Percentiles rank a stretch among this genome's conserved stretches.
Evolutionary conservation across 225 moss, liverwort and hornwort species (phyloP).

Genomic region (Polytrichum formosum): DNA sequence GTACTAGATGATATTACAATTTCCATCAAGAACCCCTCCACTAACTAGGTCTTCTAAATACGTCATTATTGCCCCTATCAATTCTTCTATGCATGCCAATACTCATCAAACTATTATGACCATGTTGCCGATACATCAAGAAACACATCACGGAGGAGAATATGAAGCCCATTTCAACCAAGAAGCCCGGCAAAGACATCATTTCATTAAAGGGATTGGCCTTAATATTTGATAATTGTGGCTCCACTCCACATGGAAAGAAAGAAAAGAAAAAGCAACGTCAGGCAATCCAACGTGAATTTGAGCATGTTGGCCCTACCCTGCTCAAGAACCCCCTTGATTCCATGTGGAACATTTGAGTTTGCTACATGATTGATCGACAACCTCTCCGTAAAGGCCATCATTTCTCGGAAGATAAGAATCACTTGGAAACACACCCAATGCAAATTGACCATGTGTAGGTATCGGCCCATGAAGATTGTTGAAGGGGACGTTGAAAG

Average conservation of each 20-base stretch:
- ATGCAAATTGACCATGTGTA: not conserved
- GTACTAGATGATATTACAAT: too few species aligned
- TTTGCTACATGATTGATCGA: not conserved
- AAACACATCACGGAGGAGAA: not conserved
- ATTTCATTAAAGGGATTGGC: too few species aligned
- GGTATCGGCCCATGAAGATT: conserved; percentile 1
- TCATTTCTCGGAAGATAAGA: conserved; percentile 7
- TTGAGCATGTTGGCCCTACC: too few species aligned
- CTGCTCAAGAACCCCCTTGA: too few species aligned
- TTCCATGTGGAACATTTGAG: not conserved
- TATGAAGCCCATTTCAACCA: not conserved
- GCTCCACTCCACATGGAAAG: not conserved
- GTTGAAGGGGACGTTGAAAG: conserved; percentile 10
- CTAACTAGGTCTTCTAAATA: too few species aligned
- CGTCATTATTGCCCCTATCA: too few species aligned
- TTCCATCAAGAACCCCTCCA: too few species aligned
- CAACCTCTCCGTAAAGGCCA: not conserved
- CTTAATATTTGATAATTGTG: not conserved
- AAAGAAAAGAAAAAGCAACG: too few species aligned
- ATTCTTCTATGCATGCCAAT: too few species aligned
- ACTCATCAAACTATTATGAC: too few species aligned
- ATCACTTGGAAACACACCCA: accelerated
- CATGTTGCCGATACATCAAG: too few species aligned
- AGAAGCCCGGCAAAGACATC: not conserved
- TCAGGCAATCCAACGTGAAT: too few species aligned